Evolutionary conservation across 139 green algal species (phyloP).

Genomic region (Limnomonas spitsbergensis): DNA sequence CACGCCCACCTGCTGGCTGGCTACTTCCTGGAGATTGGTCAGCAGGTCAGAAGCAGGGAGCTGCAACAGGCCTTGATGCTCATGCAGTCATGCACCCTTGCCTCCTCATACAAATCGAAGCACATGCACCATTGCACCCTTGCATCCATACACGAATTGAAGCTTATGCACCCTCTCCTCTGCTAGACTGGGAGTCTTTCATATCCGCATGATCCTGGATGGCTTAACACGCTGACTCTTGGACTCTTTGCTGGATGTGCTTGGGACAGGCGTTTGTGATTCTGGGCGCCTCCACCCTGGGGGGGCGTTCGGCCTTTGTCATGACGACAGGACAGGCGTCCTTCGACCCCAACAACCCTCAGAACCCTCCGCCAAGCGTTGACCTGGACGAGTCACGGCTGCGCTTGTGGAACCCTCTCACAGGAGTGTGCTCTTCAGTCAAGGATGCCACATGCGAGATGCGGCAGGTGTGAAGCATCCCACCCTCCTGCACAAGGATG

Average conservation of each 20-base stretch:
- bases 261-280: slow-evolving; percentile 51
- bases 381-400: slow-evolving; percentile 37
- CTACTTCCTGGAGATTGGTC: slow-evolving; percentile 54
- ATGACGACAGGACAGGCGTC: slow-evolving; percentile 45
- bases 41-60: slow-evolving; percentile 37
- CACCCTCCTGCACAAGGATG: not conserved
- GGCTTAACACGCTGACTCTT: no score
- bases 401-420: slow-evolving; percentile 62
- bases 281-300: slow-evolving; percentile 39
- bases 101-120: not conserved
- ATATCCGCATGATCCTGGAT: no score
- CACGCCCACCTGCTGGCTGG: slow-evolving; percentile 59
- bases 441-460: slow-evolving; percentile 53
- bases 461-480: slow-evolving; percentile 43
- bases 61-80: not conserved
- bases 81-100: slow-evolving; percentile 10
- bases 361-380: not conserved
- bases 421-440: slow-evolving; percentile 28
- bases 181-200: no score
- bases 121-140: not conserved
- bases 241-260: no score
- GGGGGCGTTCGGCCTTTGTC: slow-evolving; percentile 45
- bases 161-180: no score
- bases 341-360: slow-evolving; percentile 3
- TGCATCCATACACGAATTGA: no score